Evolutionary conservation across 176 grass and related monocot genomes (phyloP).

Genomic region (Canna indica): DNA sequence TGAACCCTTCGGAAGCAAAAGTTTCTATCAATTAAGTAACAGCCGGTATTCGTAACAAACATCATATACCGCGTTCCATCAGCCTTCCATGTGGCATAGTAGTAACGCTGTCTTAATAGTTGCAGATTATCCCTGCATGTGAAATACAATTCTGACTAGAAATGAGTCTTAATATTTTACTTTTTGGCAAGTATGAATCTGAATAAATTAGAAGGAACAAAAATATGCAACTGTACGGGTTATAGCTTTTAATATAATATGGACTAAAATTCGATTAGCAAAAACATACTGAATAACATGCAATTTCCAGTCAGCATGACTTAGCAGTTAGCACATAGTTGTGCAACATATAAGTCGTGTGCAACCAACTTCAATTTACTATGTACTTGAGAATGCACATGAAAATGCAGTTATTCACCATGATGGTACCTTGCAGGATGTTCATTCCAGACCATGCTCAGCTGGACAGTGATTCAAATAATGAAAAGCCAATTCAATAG

Average conservation of each 20-base stretch:
- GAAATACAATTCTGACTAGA: constrained; percentile 1
- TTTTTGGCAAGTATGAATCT: constrained; percentile 6
- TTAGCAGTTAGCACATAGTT: background rate
- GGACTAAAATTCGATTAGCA: no score
- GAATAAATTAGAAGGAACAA: constrained; percentile 4
- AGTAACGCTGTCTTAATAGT: constrained; percentile 93
- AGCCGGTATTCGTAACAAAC: constrained; percentile 78
- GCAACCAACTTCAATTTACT: no score
- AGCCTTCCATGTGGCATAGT: constrained; percentile 99
- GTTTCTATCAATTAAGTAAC: constrained; percentile 87
- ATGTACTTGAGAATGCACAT: background rate
- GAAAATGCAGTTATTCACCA: background rate
- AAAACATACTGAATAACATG: no score
- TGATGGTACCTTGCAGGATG: background rate
- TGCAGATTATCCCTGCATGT: constrained; percentile 84
- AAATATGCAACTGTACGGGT: background rate
- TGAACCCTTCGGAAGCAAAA: constrained; percentile 94
- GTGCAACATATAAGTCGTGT: background rate
- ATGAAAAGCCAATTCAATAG: background rate
- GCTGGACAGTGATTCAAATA: background rate
- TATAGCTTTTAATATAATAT: background rate
- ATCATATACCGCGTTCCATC: constrained; percentile 99
- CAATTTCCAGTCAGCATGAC: no score
- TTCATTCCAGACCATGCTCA: background rate
- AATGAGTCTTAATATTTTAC: constrained; percentile 1